Base-by-base conservation (phyloP, 768 basidiomycete genomes). In the Russula lepida region DNA sequence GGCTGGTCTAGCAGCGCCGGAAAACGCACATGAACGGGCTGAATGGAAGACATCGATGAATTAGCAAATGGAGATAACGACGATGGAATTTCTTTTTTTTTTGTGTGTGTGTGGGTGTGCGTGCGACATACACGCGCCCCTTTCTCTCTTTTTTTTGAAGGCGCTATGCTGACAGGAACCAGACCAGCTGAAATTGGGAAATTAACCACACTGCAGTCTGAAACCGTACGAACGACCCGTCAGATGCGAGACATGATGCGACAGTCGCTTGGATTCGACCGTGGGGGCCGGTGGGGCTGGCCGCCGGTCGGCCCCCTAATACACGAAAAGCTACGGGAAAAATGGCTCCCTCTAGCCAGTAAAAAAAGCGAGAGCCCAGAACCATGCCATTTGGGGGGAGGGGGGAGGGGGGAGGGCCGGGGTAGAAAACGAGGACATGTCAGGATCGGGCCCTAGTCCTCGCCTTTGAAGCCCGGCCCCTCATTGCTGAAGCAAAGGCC, bases 21-120 rank as follows among this genome's bases (percentile, higher is more conserved):
- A 64, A 75, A 76, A 54, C 66, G 74, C 62, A 76, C 68, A 67
- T 54, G 66, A 68, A 54, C 27, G n/a, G 58, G 21, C 39, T 65
- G 58, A 54, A 60, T 64, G 63, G 55, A 59, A 46, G 62, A 46
- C 61, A 69, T 64, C n/a, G 48, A 56, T 61, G 49, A 30, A 33
- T 46, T 47, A 28, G 60, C 60, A 57, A 62, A 62, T 57, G 60
- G 60, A 57, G 60, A 62, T 62, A 62, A 56, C 43, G 39, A 52
- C 41, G 46, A 60, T 35, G 35, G 44, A 52, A 56, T 51, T 15
- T 37, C 48, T n/a, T 58, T 51, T 15, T 37, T 52, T n/a, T 33
- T 15, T 35, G 35, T 35, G 35, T 3, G 12, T 1, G 12, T 32
- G 5, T 32, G 32, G n/a, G n/a, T 9, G 35, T 35, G 13, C 1